A percentile compares a stretch with the other conserved stretches of the same genome.
phyloP scores from a whole-genome alignment of 2,329 filamentous ascomycete genomes.

The Acephala macrosclerotiorum region DNA sequence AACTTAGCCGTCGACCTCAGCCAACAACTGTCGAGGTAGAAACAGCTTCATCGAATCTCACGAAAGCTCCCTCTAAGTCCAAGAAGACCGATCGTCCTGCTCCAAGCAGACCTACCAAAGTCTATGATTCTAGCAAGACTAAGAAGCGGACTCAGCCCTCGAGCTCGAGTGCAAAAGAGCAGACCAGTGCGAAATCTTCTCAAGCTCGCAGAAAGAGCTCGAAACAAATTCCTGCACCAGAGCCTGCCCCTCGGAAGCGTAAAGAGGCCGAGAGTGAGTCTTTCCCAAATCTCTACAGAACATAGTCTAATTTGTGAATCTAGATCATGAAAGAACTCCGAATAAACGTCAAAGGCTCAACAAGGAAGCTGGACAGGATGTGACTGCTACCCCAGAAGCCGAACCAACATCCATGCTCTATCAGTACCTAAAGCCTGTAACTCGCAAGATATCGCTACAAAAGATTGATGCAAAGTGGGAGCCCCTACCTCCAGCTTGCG shows the following conservation, averaged over 20 bases:
- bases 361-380: constrained; percentile 15
- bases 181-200: constrained; percentile 9
- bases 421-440: constrained; percentile 58
- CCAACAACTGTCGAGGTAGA: constrained; percentile 25
- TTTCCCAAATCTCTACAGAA: not conserved
- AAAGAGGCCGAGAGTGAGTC: constrained; percentile 27
- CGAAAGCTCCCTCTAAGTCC: constrained; percentile 18
- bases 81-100: constrained; percentile 9
- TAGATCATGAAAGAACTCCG: not conserved
- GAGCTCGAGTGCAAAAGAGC: not conserved
- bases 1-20: not conserved
- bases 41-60: constrained; percentile 35
- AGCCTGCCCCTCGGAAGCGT: constrained; percentile 22
- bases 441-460: constrained; percentile 63
- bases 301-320: constrained; percentile 14
- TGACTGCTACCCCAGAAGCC: constrained; percentile 17
- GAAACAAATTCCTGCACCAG: constrained; percentile 15
- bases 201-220: constrained; percentile 14
- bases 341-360: constrained; percentile 24
- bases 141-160: constrained; percentile 17
- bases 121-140: constrained; percentile 6
- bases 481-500: constrained; percentile 60
- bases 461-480: constrained; percentile 75
- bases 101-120: constrained; percentile 9
- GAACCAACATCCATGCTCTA: constrained; percentile 44